Conservation (phyloP, 2,329 filamentous ascomycete species). For the Phyllosticta capitalensis region DNA sequence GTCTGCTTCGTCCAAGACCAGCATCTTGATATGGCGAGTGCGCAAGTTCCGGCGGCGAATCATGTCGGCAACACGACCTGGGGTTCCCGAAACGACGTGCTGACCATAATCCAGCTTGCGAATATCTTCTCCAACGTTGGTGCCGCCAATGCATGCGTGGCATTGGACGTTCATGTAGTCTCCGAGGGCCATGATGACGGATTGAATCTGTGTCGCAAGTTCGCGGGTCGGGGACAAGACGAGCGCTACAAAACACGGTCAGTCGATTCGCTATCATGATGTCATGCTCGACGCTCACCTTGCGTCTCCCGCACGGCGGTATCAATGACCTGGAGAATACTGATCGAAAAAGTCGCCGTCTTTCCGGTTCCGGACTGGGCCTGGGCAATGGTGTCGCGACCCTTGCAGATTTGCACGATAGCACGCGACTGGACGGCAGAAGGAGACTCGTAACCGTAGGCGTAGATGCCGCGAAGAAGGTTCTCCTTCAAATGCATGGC, state of each 20-base stretch:
- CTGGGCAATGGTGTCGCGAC: slow-evolving; percentile 95
- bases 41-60: slow-evolving; percentile 64
- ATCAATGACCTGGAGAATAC: slow-evolving; percentile 91
- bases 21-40: slow-evolving; percentile 69
- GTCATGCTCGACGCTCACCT: slow-evolving; percentile 29
- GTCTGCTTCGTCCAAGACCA: slow-evolving; percentile 67
- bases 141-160: slow-evolving; percentile 96
- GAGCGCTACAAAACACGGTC: slow-evolving; percentile 47
- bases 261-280: slow-evolving; percentile 6
- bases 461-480: slow-evolving; percentile 91
- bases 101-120: slow-evolving; percentile 95
- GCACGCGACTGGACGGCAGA: slow-evolving; percentile 96
- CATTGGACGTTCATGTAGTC: slow-evolving; percentile 99
- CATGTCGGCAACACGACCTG: slow-evolving; percentile 88
- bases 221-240: slow-evolving; percentile 94
- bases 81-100: slow-evolving; percentile 94
- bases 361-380: slow-evolving; percentile 96
- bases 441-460: slow-evolving; percentile 96
- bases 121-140: slow-evolving; percentile 96
- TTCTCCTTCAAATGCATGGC: slow-evolving; percentile 94
- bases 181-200: slow-evolving; percentile 97
- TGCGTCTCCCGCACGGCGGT: slow-evolving; percentile 87
- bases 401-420: slow-evolving; percentile 98
- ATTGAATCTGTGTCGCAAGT: slow-evolving; percentile 96
- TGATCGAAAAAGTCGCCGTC: slow-evolving; percentile 93